Evolutionary conservation across 2,329 filamentous ascomycete species (phyloP).

Genomic region (Colletotrichum trifolii): DNA sequence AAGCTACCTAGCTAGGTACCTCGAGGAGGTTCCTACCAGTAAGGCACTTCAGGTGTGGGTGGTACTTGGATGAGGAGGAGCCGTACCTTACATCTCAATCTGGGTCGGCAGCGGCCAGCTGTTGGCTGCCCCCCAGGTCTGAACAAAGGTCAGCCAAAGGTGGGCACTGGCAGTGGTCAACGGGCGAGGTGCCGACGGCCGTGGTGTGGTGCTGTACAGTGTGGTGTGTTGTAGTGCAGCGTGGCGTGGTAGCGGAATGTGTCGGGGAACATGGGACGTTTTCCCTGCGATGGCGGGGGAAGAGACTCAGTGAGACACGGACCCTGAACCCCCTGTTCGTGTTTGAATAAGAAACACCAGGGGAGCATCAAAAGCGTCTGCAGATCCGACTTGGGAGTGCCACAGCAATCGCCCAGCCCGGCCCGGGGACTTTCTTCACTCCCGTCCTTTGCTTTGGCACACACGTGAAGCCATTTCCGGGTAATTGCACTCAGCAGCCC

Average conservation of each 20-base stretch:
- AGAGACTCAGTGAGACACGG: slow-evolving; percentile 10
- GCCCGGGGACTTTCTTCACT: too few relatives aligned
- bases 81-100: not conserved
- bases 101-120: not conserved
- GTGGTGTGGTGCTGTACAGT: slow-evolving; percentile 13
- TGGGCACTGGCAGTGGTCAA: not conserved
- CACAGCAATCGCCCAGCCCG: too few relatives aligned
- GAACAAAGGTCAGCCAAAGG: too few relatives aligned
- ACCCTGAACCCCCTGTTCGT: slow-evolving; percentile 8
- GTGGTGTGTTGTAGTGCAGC: too few relatives aligned
- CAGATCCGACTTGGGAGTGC: not conserved
- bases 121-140: not conserved
- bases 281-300: slow-evolving; percentile 9
- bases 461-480: too few relatives aligned
- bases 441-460: too few relatives aligned
- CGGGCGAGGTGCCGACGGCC: slow-evolving; percentile 11
- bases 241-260: not conserved
- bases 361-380: not conserved
- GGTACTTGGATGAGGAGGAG: too few relatives aligned
- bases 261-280: slow-evolving; percentile 32
- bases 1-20: too few relatives aligned
- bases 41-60: too few relatives aligned
- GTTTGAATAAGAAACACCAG: not conserved
- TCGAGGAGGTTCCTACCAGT: too few relatives aligned
- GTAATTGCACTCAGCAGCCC: too few relatives aligned